Percentiles rank a stretch among this genome's conserved stretches.
Evolutionary conservation across 2,329 filamentous ascomycete species (phyloP).

Genomic region (Colletotrichum siamense): DNA sequence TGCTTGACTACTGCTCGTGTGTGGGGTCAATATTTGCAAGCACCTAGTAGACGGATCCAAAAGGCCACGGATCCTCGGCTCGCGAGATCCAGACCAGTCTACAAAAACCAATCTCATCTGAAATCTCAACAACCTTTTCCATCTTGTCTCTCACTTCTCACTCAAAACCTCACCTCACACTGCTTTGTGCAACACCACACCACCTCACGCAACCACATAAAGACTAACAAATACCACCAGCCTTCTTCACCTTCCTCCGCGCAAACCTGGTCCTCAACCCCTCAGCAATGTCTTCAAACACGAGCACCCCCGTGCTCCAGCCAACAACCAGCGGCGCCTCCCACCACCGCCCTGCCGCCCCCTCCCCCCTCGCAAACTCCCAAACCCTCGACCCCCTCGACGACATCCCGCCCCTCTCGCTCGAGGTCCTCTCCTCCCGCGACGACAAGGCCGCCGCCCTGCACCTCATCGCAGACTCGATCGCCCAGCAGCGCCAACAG

Average conservation of each 20-base stretch:
- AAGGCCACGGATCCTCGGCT: neutral
- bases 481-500: constrained; percentile 80
- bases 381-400: constrained; percentile 46
- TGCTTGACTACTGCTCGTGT: constrained; percentile 22
- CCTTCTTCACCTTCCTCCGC: constrained; percentile 82
- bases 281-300: constrained; percentile 66
- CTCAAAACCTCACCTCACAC: neutral
- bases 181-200: neutral
- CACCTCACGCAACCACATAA: neutral
- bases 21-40: constrained; percentile 13
- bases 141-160: neutral
- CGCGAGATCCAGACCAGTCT: neutral
- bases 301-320: constrained; percentile 68
- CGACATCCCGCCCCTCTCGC: constrained; percentile 67
- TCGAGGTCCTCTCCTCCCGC: constrained; percentile 59
- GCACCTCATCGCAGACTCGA: constrained; percentile 77
- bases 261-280: constrained; percentile 77
- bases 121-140: neutral
- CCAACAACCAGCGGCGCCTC: constrained; percentile 35
- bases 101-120: constrained; percentile 5
- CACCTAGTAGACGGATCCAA: neutral
- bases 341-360: constrained; percentile 41
- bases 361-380: constrained; percentile 43
- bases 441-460: constrained; percentile 72
- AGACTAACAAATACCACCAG: constrained; percentile 48